Conservation (phyloP, 164 flowering plant species). For the Aristolochia californica region DNA sequence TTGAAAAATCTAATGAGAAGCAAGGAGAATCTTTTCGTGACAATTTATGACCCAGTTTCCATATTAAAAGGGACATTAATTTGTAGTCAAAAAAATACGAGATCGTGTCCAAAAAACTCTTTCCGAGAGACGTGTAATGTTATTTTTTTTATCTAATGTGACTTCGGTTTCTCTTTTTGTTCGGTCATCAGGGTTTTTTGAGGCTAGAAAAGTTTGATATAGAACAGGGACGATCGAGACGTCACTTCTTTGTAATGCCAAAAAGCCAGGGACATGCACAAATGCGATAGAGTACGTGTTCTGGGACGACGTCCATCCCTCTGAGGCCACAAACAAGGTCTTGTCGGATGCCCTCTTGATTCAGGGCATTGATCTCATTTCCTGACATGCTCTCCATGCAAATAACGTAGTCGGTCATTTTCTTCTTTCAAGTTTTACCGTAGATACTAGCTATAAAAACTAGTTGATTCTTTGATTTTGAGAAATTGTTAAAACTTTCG, state of each 20-base stretch:
- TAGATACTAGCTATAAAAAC: background rate
- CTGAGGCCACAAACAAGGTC: conserved; percentile 71
- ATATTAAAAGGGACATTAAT: too few relatives aligned
- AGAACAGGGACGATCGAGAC: conserved; percentile 76
- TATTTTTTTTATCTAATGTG: too few relatives aligned
- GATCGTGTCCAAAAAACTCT: too few relatives aligned
- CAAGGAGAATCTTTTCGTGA: too few relatives aligned
- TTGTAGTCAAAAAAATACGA: too few relatives aligned
- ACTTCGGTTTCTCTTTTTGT: background rate
- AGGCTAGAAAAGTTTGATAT: conserved; percentile 80
- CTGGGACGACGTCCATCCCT: conserved; percentile 89
- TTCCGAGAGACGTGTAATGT: too few relatives aligned
- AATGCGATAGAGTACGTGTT: conserved; percentile 74
- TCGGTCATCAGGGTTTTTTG: conserved; percentile 50
- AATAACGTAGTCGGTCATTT: too few relatives aligned
- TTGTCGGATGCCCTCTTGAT: conserved; percentile 44
- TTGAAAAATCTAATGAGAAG: conserved; percentile 6
- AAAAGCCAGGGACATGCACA: conserved; percentile 54
- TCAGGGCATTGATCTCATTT: conserved; percentile 57
- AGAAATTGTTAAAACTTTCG: background rate
- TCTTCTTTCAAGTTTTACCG: too few relatives aligned
- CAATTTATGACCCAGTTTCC: too few relatives aligned
- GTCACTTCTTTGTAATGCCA: conserved; percentile 49
- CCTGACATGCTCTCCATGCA: conserved; percentile 1
- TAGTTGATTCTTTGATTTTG: background rate